phyloP scores from a whole-genome alignment of 129 eudicot genomes.

The Saposhnikovia divaricata region DNA sequence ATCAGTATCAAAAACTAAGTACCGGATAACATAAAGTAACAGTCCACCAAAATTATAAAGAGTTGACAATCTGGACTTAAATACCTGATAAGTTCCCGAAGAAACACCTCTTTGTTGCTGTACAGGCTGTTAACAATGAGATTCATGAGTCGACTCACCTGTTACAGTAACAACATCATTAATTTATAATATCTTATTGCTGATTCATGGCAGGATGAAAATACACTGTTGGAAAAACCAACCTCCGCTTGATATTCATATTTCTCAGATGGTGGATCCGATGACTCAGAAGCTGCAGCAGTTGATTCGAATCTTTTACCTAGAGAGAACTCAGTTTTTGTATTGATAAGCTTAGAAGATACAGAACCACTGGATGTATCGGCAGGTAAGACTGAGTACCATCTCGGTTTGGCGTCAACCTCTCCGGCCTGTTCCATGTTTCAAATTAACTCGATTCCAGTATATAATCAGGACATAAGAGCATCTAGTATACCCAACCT shows the following conservation, averaged over 20 bases:
- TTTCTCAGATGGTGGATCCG: conserved; percentile 59
- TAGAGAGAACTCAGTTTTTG: conserved; percentile 21
- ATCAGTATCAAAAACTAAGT: not conserved
- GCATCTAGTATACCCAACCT: not conserved
- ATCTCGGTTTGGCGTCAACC: conserved; percentile 33
- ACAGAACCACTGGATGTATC: conserved; percentile 22
- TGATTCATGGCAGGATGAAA: not conserved
- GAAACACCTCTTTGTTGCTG: conserved; percentile 94
- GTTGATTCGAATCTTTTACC: conserved; percentile 62
- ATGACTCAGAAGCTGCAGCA: conserved; percentile 55
- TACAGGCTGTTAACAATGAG: conserved; percentile 89
- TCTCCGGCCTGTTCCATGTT: conserved; percentile 43
- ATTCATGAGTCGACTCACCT: conserved; percentile 98
- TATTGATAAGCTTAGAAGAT: conserved; percentile 24
- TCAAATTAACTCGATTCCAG: not conserved
- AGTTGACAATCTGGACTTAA: not conserved
- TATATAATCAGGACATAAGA: not conserved
- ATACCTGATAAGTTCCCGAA: conserved; percentile 94
- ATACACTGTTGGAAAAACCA: not conserved
- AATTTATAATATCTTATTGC: not conserved
- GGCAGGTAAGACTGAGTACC: conserved; percentile 44
- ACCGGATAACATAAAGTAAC: not conserved
- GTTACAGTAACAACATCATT: conserved; percentile 7
- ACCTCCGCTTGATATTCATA: conserved; percentile 99
- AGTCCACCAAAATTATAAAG: not conserved